phyloP scores from a whole-genome alignment of 805 yeast genomes.

The Kluyveromyces starmeri region DNA sequence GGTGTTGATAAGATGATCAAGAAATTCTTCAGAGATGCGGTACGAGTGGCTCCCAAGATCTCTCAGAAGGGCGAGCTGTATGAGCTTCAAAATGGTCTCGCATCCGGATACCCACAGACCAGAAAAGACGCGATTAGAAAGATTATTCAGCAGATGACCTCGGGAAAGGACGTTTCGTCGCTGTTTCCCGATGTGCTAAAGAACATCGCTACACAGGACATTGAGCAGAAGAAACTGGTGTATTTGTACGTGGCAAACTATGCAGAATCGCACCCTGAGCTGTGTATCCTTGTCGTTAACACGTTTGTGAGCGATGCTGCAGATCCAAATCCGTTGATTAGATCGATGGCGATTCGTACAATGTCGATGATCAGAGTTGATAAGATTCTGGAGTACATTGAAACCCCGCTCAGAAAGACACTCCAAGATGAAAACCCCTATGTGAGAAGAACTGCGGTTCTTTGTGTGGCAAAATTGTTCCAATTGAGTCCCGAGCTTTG shows the following conservation, averaged over 20 bases:
- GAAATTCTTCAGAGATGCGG: slow-evolving; percentile 28
- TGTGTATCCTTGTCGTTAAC: slow-evolving; percentile 91
- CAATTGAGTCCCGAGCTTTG: slow-evolving; percentile 77
- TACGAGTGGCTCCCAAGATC: slow-evolving; percentile 31
- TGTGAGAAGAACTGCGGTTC: slow-evolving; percentile 95
- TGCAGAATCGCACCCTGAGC: slow-evolving; percentile 92
- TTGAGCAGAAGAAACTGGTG: slow-evolving; percentile 93
- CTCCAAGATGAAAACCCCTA: slow-evolving; percentile 91
- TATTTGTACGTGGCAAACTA: slow-evolving; percentile 93
- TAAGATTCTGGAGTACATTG: slow-evolving; percentile 91
- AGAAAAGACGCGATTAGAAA: slow-evolving; percentile 95
- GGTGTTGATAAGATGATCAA: slow-evolving; percentile 28
- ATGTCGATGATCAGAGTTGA: slow-evolving; percentile 98
- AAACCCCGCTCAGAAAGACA: slow-evolving; percentile 78
- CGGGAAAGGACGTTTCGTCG: slow-evolving; percentile 92
- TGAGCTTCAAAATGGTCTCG: slow-evolving; percentile 83
- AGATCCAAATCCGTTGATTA: slow-evolving; percentile 91
- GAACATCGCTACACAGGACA: slow-evolving; percentile 92
- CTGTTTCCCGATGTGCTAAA: slow-evolving; percentile 93
- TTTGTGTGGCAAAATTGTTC: slow-evolving; percentile 91
- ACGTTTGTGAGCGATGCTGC: slow-evolving; percentile 93
- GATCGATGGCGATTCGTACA: slow-evolving; percentile 94
- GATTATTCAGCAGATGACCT: slow-evolving; percentile 96
- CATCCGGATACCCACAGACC: slow-evolving; percentile 89
- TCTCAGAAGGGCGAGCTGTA: slow-evolving; percentile 63